Evolutionary conservation across 768 basidiomycete genomes (phyloP).

Genomic region (Macrolepiota dolichaula): DNA sequence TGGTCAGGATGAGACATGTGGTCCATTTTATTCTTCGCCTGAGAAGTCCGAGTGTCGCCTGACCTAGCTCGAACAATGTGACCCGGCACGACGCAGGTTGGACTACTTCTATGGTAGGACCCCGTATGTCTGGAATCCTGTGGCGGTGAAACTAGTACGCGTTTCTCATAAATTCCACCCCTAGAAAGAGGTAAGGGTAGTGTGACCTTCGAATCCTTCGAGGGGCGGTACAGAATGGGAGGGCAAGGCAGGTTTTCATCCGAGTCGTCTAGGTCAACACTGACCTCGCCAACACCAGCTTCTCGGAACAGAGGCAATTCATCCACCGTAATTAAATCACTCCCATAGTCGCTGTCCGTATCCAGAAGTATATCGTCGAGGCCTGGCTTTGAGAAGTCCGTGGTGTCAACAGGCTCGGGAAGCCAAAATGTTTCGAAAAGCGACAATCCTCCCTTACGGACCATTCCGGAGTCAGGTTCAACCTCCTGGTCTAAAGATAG

Average conservation of each 20-base stretch:
- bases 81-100: not conserved
- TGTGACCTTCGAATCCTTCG: not conserved
- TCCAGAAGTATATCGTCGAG: not conserved
- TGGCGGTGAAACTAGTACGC: not conserved
- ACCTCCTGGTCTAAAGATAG: slow-evolving; percentile 7
- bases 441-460: not conserved
- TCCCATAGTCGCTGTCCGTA: not conserved
- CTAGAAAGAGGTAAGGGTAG: not conserved
- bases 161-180: not conserved
- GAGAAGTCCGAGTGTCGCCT: slow-evolving; percentile 8
- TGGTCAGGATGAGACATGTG: not conserved
- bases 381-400: not conserved
- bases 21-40: not conserved
- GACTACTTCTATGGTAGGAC: not conserved
- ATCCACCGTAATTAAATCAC: not conserved
- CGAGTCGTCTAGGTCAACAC: not conserved
- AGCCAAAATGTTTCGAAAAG: not conserved
- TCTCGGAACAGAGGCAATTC: not conserved
- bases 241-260: not conserved
- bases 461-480: not conserved
- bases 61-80: slow-evolving; percentile 3
- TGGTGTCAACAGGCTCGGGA: not conserved
- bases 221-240: not conserved
- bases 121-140: not conserved
- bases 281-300: not conserved